phyloP scores from a whole-genome alignment of 2,329 filamentous ascomycete genomes.

The Ophiostoma montium region DNA sequence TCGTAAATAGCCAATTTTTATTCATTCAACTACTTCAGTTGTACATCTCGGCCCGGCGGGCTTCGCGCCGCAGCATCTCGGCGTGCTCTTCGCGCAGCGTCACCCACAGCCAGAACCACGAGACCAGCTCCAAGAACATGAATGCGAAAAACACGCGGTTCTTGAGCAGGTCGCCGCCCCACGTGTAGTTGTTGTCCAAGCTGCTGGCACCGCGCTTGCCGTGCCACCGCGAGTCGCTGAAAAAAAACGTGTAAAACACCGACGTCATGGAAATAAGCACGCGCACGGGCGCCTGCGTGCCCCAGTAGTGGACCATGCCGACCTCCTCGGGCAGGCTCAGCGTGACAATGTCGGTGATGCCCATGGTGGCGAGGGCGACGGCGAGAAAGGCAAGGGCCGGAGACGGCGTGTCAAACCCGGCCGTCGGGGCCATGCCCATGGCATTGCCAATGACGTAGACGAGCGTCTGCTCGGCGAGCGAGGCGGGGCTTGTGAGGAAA shows the following conservation, averaged over 20 bases:
- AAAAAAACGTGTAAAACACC: constrained; percentile 51
- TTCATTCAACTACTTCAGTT: neutral
- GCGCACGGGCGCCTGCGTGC: constrained; percentile 52
- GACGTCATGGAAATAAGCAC: constrained; percentile 47
- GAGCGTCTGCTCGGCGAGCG: constrained; percentile 63
- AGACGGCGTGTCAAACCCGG: constrained; percentile 52
- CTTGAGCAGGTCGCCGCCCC: constrained; percentile 53
- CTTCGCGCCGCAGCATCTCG: constrained; percentile 26
- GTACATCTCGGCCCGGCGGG: constrained; percentile 14
- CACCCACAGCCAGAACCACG: constrained; percentile 78
- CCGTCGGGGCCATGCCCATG: constrained; percentile 60
- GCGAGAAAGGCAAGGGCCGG: constrained; percentile 63
- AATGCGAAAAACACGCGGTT: constrained; percentile 78
- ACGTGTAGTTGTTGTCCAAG: constrained; percentile 26
- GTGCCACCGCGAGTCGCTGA: constrained; percentile 31
- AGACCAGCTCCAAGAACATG: constrained; percentile 67
- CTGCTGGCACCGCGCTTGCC: constrained; percentile 18
- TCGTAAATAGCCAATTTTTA: too few species aligned
- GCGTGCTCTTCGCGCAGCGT: constrained; percentile 52
- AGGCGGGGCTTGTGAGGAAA: constrained; percentile 59
- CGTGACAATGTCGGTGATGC: constrained; percentile 49
- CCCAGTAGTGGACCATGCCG: constrained; percentile 48
- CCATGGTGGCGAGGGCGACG: constrained; percentile 47
- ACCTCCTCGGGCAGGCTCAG: constrained; percentile 57
- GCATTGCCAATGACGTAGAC: constrained; percentile 73